Percentiles rank a stretch among this genome's conserved stretches.
Conservation (phyloP, 768 basidiomycete species). For the Suillus clintonianus region DNA sequence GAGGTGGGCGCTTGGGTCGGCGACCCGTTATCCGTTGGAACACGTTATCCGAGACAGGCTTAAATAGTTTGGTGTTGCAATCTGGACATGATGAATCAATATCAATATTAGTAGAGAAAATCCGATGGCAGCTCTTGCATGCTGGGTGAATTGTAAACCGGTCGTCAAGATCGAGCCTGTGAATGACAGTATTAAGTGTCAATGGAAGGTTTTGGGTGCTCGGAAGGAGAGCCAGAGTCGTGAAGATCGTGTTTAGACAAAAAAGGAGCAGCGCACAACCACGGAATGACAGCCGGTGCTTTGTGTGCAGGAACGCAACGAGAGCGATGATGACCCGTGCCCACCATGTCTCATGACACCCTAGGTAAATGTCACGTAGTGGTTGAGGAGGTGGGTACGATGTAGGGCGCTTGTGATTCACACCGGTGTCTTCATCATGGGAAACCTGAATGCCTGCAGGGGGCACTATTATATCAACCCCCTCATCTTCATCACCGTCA, state of each 20-base stretch:
- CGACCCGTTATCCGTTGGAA: not conserved
- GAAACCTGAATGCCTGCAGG: too few species aligned
- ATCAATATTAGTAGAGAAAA: not conserved
- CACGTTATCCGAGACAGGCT: not conserved
- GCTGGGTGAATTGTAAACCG: slow-evolving; percentile 1
- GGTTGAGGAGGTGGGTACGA: not conserved
- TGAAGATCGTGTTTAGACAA: slow-evolving; percentile 12
- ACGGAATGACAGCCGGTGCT: slow-evolving; percentile 23
- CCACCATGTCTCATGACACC: slow-evolving; percentile 15
- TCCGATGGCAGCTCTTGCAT: slow-evolving; percentile 3
- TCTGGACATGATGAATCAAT: not conserved
- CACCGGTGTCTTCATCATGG: too few species aligned
- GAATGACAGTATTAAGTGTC: slow-evolving; percentile 5
- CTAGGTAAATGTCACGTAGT: not conserved
- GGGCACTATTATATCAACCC: too few species aligned
- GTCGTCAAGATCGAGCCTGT: slow-evolving; percentile 2
- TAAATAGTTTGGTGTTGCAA: slow-evolving; percentile 1
- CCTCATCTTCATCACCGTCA: too few species aligned
- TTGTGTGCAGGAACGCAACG: slow-evolving; percentile 20
- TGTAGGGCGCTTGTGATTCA: not conserved
- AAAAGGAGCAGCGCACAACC: slow-evolving; percentile 18
- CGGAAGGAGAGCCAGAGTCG: slow-evolving; percentile 3
- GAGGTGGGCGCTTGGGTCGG: not conserved
- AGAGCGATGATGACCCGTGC: slow-evolving; percentile 13
- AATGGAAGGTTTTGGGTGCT: slow-evolving; percentile 1